These are phyloP conservation scores for Kwoniella newhampshirensis DNA, from an alignment of 768 basidiomycete genomes.

Conservation along the genomic window DNA sequence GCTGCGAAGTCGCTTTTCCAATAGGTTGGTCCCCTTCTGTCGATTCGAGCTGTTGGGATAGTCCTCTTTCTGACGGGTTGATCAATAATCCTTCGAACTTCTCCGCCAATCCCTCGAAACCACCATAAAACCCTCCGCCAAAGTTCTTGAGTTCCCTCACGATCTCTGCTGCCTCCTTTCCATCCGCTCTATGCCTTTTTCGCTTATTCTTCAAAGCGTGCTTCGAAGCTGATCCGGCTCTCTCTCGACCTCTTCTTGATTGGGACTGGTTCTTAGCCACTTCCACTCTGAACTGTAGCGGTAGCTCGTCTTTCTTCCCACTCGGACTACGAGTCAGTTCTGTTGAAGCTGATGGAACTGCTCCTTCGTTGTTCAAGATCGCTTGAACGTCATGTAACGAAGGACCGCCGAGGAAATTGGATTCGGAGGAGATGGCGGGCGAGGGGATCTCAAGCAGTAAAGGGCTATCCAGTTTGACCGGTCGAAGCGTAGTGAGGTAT, in stretches of 20 bases:
- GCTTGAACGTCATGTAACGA: slow-evolving; percentile 20
- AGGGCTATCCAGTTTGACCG: slow-evolving; percentile 12
- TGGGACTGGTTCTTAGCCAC: slow-evolving; percentile 1
- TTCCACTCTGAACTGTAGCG: slow-evolving; percentile 11
- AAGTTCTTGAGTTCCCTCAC: slow-evolving; percentile 23
- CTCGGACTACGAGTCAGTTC: background rate
- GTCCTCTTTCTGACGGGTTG: background rate
- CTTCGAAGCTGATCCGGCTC: background rate
- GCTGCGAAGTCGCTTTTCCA: background rate
- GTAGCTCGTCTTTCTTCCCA: background rate
- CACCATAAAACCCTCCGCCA: slow-evolving; percentile 41
- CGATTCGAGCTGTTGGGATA: background rate
- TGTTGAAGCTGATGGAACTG: background rate
- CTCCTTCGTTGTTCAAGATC: slow-evolving; percentile 4
- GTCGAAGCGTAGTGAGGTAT: slow-evolving; percentile 26
- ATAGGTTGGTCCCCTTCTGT: background rate
- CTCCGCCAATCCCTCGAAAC: slow-evolving; percentile 38
- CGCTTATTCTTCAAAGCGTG: background rate
- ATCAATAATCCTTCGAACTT: slow-evolving; percentile 12
- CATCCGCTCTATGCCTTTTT: slow-evolving; percentile 13
- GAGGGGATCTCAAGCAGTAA: slow-evolving; percentile 32
- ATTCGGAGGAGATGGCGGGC: slow-evolving; percentile 6
- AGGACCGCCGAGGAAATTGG: slow-evolving; percentile 26
- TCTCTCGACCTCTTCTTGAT: background rate
- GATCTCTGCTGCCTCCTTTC: slow-evolving; percentile 33